These are phyloP conservation scores for Aspergillus indologenus DNA, from an alignment of 495 filamentous ascomycete genomes.

Conservation along the genomic window DNA sequence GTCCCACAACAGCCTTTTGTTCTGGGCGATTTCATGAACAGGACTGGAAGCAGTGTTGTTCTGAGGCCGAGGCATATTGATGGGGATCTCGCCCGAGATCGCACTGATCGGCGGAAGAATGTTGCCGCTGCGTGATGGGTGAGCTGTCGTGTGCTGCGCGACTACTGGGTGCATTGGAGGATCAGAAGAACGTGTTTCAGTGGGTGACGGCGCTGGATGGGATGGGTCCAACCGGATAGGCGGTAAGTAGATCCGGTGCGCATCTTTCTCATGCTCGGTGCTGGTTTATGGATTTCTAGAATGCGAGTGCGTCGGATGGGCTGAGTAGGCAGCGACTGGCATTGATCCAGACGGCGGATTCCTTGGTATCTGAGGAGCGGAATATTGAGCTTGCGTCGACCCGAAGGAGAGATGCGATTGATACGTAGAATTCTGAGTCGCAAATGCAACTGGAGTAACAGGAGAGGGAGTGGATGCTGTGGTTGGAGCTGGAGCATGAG, in stretches of 20 bases:
- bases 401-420: conserved; percentile 45
- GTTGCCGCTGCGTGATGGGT: conserved; percentile 26
- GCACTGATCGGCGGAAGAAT: conserved; percentile 26
- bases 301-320: conserved; percentile 40
- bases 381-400: conserved; percentile 40
- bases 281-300: conserved; percentile 35
- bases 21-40: conserved; percentile 25
- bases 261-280: conserved; percentile 36
- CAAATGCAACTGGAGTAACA: conserved; percentile 12
- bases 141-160: conserved; percentile 20
- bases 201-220: conserved; percentile 21
- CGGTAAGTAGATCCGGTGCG: conserved; percentile 30
- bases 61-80: conserved; percentile 22
- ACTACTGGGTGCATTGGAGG: conserved; percentile 28
- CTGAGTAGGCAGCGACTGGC: conserved; percentile 43
- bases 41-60: conserved; percentile 26
- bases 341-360: conserved; percentile 43
- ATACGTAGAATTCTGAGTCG: conserved; percentile 28
- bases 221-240: conserved; percentile 34
- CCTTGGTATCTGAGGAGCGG: conserved; percentile 44
- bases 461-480: conserved; percentile 23
- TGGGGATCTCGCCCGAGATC: conserved; percentile 24
- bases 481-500: conserved; percentile 34
- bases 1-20: conserved; percentile 34
- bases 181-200: conserved; percentile 29